Conservation (phyloP, 2,329 filamentous ascomycete species). For the Emergomyces orientalis region DNA sequence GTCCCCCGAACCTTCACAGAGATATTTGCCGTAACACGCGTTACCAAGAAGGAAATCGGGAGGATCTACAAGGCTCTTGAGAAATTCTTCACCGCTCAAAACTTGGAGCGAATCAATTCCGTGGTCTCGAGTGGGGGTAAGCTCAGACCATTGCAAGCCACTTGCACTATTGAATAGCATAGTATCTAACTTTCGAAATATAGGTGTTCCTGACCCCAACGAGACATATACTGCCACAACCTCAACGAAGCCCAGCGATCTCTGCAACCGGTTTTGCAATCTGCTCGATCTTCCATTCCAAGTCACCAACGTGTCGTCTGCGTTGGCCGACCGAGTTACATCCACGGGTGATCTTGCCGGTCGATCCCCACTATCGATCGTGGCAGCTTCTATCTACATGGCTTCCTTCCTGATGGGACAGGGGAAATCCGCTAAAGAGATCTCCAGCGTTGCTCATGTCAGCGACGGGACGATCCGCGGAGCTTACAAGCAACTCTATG, state of each 20-base stretch:
- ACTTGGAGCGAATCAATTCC: constrained; percentile 47
- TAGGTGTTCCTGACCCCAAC: constrained; percentile 39
- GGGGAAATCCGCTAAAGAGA: constrained; percentile 71
- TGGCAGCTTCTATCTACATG: constrained; percentile 95
- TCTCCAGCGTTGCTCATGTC: constrained; percentile 73
- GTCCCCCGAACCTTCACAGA: constrained; percentile 87
- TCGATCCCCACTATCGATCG: constrained; percentile 85
- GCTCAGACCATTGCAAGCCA: constrained; percentile 10
- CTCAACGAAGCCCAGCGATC: constrained; percentile 70
- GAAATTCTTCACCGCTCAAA: constrained; percentile 70
- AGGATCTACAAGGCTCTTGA: constrained; percentile 90
- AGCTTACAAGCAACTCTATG: constrained; percentile 82
- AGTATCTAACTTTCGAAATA: constrained; percentile 10
- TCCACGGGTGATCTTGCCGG: constrained; percentile 75
- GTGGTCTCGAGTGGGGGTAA: constrained; percentile 49
- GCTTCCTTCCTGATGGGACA: constrained; percentile 78
- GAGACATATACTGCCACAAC: constrained; percentile 61
- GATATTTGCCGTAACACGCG: constrained; percentile 85
- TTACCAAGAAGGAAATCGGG: constrained; percentile 95
- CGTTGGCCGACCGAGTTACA: constrained; percentile 68
- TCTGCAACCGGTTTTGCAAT: constrained; percentile 84
- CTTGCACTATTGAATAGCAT: neutral
- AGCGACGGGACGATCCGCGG: constrained; percentile 96
- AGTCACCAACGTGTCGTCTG: constrained; percentile 70
- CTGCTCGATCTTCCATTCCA: constrained; percentile 66